Evolutionary conservation across 257 asterid genomes (phyloP).

Genomic region (Datura wrightii): DNA sequence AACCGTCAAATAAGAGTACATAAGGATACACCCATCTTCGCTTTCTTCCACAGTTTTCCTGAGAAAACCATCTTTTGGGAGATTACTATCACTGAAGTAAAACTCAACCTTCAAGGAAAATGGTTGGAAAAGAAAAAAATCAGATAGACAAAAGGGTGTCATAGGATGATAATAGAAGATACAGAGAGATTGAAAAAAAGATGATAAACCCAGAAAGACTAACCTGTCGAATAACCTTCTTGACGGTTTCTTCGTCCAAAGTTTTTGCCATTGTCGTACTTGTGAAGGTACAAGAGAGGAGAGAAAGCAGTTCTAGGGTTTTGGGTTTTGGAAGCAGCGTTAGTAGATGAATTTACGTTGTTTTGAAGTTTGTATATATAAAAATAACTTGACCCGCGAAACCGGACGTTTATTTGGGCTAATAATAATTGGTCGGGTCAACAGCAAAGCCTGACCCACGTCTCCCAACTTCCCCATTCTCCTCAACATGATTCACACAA

Average conservation of each 20-base stretch:
- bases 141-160: not conserved
- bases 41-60: constrained; percentile 68
- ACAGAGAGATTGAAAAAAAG: not conserved
- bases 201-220: not conserved
- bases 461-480: no score
- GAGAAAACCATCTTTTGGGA: constrained; percentile 83
- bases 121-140: not conserved
- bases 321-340: constrained; percentile 53
- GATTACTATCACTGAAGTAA: constrained; percentile 95
- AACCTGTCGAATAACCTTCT: constrained; percentile 95
- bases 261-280: constrained; percentile 52
- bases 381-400: not conserved
- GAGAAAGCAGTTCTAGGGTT: constrained; percentile 35
- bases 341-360: not conserved
- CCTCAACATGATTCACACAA: no score
- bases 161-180: not conserved
- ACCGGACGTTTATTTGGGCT: not conserved
- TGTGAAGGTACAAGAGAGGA: constrained; percentile 15
- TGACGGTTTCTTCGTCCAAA: constrained; percentile 76
- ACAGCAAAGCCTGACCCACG: no score
- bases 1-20: not conserved
- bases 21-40: constrained; percentile 93
- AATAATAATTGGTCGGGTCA: not conserved
- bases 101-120: constrained; percentile 79
- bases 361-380: not conserved